Evolutionary conservation across 2,329 filamentous ascomycete genomes (phyloP).

Genomic region (Nigrospora oryzae): DNA sequence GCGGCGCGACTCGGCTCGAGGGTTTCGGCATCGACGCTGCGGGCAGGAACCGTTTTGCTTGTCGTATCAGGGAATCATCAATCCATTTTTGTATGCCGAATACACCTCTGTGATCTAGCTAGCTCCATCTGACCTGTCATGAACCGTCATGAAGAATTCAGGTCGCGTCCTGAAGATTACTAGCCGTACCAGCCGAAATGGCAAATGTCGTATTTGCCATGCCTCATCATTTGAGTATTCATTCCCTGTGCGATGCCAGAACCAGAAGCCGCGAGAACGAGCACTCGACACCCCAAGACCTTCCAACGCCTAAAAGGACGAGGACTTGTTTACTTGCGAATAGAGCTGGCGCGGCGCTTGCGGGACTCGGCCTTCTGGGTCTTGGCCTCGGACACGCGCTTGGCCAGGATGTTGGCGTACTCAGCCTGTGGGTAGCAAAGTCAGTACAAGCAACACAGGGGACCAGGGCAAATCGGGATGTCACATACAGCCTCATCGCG

Average conservation of each 20-base stretch:
- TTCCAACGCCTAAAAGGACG: slow-evolving; percentile 23
- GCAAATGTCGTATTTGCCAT: slow-evolving; percentile 12
- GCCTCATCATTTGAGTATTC: slow-evolving; percentile 13
- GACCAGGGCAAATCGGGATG: background rate
- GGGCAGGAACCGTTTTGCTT: no score
- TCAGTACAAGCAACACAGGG: background rate
- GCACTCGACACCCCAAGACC: slow-evolving; percentile 14
- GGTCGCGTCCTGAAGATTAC: slow-evolving; percentile 4
- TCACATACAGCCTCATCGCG: slow-evolving; percentile 95
- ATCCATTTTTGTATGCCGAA: slow-evolving; percentile 16
- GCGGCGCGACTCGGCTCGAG: no score
- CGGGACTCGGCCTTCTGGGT: slow-evolving; percentile 84
- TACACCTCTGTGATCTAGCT: slow-evolving; percentile 15
- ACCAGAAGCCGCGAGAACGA: slow-evolving; percentile 18
- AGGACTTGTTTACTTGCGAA: slow-evolving; percentile 65
- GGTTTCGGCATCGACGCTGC: no score
- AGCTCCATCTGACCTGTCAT: slow-evolving; percentile 5
- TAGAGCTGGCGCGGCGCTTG: slow-evolving; percentile 95
- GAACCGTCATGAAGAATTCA: slow-evolving; percentile 5
- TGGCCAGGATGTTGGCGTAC: slow-evolving; percentile 91
- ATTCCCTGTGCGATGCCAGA: slow-evolving; percentile 20
- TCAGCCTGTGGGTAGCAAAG: slow-evolving; percentile 60
- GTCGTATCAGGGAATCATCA: background rate
- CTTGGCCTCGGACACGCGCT: slow-evolving; percentile 96
- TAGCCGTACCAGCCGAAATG: slow-evolving; percentile 7